phyloP scores from a whole-genome alignment of 116 monocot genomes.

The Thalassia testudinum region DNA sequence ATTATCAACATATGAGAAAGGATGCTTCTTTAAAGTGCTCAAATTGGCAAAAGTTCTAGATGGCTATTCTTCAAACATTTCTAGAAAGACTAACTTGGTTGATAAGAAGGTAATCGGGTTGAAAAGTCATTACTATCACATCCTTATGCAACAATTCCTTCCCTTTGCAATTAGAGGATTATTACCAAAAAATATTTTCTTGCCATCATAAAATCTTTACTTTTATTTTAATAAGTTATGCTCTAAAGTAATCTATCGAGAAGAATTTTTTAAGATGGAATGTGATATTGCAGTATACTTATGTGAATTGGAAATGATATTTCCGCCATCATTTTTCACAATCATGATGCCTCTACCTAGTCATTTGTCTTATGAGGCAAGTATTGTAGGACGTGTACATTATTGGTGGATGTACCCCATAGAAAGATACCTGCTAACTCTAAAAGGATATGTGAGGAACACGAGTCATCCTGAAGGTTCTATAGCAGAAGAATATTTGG shows the following conservation, averaged over 20 bases:
- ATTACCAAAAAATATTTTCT: neutral
- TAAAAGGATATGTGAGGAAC: slow-evolving; percentile 1
- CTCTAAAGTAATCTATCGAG: neutral
- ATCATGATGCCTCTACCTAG: slow-evolving; percentile 3
- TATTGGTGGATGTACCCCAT: slow-evolving; percentile 1
- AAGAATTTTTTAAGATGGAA: neutral
- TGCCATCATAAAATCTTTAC: neutral
- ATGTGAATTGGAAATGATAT: neutral
- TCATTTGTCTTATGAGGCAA: neutral
- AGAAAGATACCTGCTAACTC: neutral
- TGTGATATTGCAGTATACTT: neutral
- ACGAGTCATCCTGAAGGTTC: neutral
- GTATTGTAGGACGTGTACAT: neutral
- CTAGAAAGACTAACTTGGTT: neutral
- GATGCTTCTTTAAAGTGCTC: neutral
- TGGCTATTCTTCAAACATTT: slow-evolving; percentile 4
- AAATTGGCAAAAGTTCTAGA: neutral
- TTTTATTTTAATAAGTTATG: neutral
- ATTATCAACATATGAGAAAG: neutral
- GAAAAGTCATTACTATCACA: slow-evolving; percentile 9
- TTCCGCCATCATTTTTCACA: slow-evolving; percentile 2
- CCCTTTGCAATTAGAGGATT: neutral
- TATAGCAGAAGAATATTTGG: neutral
- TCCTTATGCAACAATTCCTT: slow-evolving; percentile 3
- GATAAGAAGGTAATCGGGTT: slow-evolving; percentile 2